phyloP scores from a whole-genome alignment of 73 alveolate genomes.

The Blepharisma japonicum region DNA sequence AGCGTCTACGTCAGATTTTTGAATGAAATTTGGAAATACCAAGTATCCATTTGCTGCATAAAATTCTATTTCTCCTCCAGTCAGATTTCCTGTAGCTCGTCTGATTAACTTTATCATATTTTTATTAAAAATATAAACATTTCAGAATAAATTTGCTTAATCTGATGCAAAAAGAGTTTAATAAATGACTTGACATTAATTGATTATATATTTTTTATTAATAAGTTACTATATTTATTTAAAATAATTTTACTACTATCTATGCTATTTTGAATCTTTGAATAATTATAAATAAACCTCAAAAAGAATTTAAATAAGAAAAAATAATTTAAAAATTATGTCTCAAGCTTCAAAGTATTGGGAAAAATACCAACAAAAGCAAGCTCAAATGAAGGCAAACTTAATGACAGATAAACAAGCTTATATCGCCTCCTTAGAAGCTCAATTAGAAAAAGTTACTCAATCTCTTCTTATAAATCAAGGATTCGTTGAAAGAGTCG shows the following conservation, averaged over 20 bases:
- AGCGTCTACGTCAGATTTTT: background rate
- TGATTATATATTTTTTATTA: too few relatives aligned
- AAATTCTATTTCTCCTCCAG: background rate
- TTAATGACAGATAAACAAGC: constrained; percentile 55
- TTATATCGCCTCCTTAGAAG: constrained; percentile 56
- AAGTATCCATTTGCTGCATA: background rate
- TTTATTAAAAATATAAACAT: too few relatives aligned
- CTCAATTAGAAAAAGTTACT: constrained; percentile 54
- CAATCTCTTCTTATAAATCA: constrained; percentile 39
- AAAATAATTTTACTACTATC: too few relatives aligned
- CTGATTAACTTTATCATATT: too few relatives aligned
- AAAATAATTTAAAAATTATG: background rate
- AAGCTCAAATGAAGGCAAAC: background rate
- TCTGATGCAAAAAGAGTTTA: too few relatives aligned
- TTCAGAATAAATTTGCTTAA: too few relatives aligned
- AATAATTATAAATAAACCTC: too few relatives aligned
- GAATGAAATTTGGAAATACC: constrained; percentile 7
- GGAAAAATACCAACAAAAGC: constrained; percentile 11
- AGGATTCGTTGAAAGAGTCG: constrained; percentile 49
- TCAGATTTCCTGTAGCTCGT: too few relatives aligned
- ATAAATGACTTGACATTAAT: too few relatives aligned
- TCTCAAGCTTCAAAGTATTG: background rate
- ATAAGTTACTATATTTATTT: too few relatives aligned
- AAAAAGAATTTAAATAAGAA: too few relatives aligned
- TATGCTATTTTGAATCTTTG: too few relatives aligned